Evolutionary conservation across 345 rosid species (phyloP), one percentile per base, ranked within the genome.

Genomic region (Kandelia obovata): DNA sequence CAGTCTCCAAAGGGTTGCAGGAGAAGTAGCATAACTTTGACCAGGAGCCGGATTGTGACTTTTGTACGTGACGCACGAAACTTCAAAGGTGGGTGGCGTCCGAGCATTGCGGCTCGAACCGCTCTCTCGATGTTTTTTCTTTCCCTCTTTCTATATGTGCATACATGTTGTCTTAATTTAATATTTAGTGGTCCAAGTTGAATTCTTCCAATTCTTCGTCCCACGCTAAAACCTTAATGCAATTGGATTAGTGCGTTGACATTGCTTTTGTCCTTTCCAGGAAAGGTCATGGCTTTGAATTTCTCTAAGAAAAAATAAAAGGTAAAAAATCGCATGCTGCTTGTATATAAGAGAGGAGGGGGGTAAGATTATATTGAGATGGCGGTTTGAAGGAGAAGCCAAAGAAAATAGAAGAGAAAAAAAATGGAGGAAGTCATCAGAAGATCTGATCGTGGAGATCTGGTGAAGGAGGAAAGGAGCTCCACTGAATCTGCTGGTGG

Each of bases 181-280:
- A 11, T 43, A 43, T 43, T 39, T 43, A 30, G 60, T 31, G 66
- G 80, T 84, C 70, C 80, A 77, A 75, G 71, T 84, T 82, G 80
- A 78, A 64, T 83, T 82, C 76, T 78, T 78, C 83, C 57, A 21
- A 11, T 52, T 58, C 52, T 64, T 35, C 67, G 65, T 72, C 47
- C 70, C 46, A 47, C 7, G 26, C 39, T 23, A 47, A 34, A 67
- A 35, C 15, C 57, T 8, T 75, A 62, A 34, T 69, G 78, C 84
- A 77, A 78, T 66, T 86, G 77, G 90, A 80, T 77, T 73, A 3
- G 81, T 71, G 61, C 51, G 87, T 85, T 83, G 90, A 82, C 90
- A 74, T 78, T 67, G 17, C 28, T 62, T 49, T 63, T 2, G 31
- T 27, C 28, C 17, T 10, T 56, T 27, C 59, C 17, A 10, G 28